Evolutionary conservation across 176 grass and related monocot species (phyloP), one percentile per base, ranked within the genome.

Genomic region (Aechmea fasciata): DNA sequence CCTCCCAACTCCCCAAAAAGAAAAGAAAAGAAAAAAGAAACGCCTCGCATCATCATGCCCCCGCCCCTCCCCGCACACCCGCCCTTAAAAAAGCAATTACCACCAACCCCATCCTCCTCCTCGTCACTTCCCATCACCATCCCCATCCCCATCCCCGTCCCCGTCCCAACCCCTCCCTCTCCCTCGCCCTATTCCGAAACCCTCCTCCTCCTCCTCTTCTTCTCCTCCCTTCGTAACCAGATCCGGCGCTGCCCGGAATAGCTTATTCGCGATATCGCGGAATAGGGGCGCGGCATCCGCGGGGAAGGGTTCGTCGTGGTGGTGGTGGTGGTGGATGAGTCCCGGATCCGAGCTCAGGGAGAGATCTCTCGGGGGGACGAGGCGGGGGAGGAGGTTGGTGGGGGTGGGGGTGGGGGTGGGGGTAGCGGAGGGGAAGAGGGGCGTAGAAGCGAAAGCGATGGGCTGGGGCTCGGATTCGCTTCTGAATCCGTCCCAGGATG

Each of bases 391-490:
- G 24, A n/a, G 63, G 63, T 23, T 23, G 22, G 22, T 1, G 22
- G 14, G 3, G 49, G 25, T 19, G 55, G 55, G 7, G 22, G 22
- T 1, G 22, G 14, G 3, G 49, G 25, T 19, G 55, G 55, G 7
- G 13, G 57, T 71, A 65, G 52, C 84, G 66, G 78, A 76, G 54
- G 48, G 72, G 66, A 75, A 76, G 54, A 47, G 72, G 8, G 74
- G 64, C 15, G 62, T n/a, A n/a, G n/a, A 47, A 52, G 72, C 72
- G 2, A 71, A 74, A n/a, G 79, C 71, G 66, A 90, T 87, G 81
- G 84, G 90, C 66, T 83, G 76, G 66, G 80, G 87, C 69, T 83
- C 79, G 66, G 80, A 77, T 13, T 73, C 69, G 69, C 50, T 28
- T 6, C 75, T 33, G 77, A 74, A 26, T 55, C 68, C 68, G 81